Evolutionary conservation across 805 yeast genomes (phyloP).

Genomic region (Saturnispora halmiae): DNA sequence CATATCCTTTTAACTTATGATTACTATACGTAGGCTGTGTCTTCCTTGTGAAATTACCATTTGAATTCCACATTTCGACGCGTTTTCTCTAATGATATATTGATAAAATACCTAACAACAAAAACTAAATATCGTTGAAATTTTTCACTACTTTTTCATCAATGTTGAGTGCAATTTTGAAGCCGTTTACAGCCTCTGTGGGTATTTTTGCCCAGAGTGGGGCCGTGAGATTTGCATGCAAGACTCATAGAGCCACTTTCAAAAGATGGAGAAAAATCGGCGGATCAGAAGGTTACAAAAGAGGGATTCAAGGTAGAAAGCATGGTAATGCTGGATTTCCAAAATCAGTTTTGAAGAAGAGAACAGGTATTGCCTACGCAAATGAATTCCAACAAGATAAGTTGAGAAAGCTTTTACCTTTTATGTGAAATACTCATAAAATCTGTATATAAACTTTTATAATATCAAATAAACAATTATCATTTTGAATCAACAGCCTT

Average conservation of each 20-base stretch:
- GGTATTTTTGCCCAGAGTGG: slow-evolving; percentile 19
- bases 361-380: slow-evolving; percentile 52
- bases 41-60: not conserved
- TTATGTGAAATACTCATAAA: slow-evolving; percentile 17
- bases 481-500: slow-evolving; percentile 26
- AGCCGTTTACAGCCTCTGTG: slow-evolving; percentile 6
- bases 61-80: not conserved
- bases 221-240: slow-evolving; percentile 33
- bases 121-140: not conserved
- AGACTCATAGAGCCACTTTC: slow-evolving; percentile 81
- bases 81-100: not conserved
- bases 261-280: slow-evolving; percentile 63
- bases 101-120: slow-evolving; percentile 1
- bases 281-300: slow-evolving; percentile 56
- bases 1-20: not conserved
- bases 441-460: not conserved
- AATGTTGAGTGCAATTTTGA: slow-evolving; percentile 16
- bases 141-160: slow-evolving; percentile 5
- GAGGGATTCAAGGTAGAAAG: slow-evolving; percentile 76
- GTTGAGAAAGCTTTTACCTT: slow-evolving; percentile 47
- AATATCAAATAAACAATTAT: too few species aligned
- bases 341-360: slow-evolving; percentile 44
- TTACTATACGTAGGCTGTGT: not conserved
- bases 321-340: slow-evolving; percentile 93
- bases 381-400: slow-evolving; percentile 49